A percentile compares a stretch with the other conserved stretches of the same genome.
phyloP scores from a whole-genome alignment of 2,329 filamentous ascomycete species.

The Bipolaris gigantea region DNA sequence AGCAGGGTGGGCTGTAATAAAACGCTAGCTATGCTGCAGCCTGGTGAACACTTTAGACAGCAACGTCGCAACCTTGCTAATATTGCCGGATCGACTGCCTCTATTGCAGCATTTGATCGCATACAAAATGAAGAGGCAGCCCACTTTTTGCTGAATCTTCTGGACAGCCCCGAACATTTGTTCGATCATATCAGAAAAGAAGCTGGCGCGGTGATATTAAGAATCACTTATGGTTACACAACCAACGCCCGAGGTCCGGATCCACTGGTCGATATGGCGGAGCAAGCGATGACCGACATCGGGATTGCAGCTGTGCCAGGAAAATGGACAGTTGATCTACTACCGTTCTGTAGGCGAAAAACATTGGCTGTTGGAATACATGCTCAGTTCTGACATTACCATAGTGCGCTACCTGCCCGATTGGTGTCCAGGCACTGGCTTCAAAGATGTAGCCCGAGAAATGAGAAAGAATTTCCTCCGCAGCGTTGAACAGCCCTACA shows the following conservation, averaged over 20 bases:
- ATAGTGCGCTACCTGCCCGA: conserved; percentile 48
- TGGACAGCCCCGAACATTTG: conserved; percentile 24
- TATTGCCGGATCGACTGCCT: conserved; percentile 25
- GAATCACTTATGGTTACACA: conserved; percentile 48
- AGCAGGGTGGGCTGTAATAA: conserved; percentile 33
- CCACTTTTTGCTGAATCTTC: conserved; percentile 31
- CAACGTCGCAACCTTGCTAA: conserved; percentile 34
- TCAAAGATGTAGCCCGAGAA: conserved; percentile 47
- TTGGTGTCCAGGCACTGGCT: conserved; percentile 52
- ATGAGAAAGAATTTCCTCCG: conserved; percentile 41
- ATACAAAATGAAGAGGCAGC: conserved; percentile 34
- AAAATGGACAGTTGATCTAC: conserved; percentile 51
- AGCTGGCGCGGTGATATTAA: conserved; percentile 33
- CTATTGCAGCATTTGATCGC: conserved; percentile 30
- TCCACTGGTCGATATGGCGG: conserved; percentile 49
- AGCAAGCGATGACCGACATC: conserved; percentile 48
- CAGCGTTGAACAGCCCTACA: conserved; percentile 47
- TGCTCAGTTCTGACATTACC: not conserved
- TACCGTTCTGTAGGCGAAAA: conserved; percentile 47
- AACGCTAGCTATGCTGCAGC: conserved; percentile 24
- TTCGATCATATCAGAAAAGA: conserved; percentile 35
- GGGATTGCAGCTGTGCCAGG: conserved; percentile 47
- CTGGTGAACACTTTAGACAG: conserved; percentile 26
- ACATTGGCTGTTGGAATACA: not conserved
- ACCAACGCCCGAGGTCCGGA: conserved; percentile 47